Conservation (phyloP, 2,329 filamentous ascomycete species). For the Aspergillus sp. region DNA sequence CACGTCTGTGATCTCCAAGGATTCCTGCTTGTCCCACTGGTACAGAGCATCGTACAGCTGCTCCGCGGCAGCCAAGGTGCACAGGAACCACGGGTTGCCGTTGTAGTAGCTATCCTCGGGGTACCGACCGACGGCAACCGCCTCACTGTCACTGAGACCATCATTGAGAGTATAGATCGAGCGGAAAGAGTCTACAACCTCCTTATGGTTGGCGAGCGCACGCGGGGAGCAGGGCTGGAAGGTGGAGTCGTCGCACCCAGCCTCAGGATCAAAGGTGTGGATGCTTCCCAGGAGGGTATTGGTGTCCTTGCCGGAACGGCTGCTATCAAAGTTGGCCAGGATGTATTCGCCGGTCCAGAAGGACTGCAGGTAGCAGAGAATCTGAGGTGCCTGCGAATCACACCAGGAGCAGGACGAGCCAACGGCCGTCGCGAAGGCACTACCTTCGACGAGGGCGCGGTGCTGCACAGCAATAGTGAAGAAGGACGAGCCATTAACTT, state of each 20-base stretch:
- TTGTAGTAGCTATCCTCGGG: conserved; percentile 73
- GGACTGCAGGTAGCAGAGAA: conserved; percentile 71
- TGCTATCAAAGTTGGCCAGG: conserved; percentile 66
- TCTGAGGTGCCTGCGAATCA: conserved; percentile 65
- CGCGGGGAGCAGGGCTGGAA: conserved; percentile 75
- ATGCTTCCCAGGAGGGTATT: conserved; percentile 64
- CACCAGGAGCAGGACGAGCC: conserved; percentile 64
- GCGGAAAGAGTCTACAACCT: conserved; percentile 74
- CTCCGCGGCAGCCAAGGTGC: conserved; percentile 75
- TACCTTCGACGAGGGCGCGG: conserved; percentile 62
- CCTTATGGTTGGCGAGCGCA: conserved; percentile 75
- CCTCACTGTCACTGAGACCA: conserved; percentile 28
- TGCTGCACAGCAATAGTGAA: conserved; percentile 74
- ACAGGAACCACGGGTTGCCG: conserved; percentile 79
- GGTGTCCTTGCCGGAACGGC: conserved; percentile 69
- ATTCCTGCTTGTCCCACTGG: conserved; percentile 66
- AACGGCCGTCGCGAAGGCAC: conserved; percentile 64
- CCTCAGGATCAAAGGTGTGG: conserved; percentile 41
- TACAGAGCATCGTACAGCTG: conserved; percentile 76
- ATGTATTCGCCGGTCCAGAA: conserved; percentile 71
- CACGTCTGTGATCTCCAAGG: conserved; percentile 63
- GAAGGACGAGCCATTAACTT: conserved; percentile 74
- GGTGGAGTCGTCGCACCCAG: conserved; percentile 49
- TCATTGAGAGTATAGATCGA: conserved; percentile 62
- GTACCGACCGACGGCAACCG: conserved; percentile 62